Evolutionary conservation across 768 basidiomycete species (phyloP).

Genomic region (Podaxis sp.): DNA sequence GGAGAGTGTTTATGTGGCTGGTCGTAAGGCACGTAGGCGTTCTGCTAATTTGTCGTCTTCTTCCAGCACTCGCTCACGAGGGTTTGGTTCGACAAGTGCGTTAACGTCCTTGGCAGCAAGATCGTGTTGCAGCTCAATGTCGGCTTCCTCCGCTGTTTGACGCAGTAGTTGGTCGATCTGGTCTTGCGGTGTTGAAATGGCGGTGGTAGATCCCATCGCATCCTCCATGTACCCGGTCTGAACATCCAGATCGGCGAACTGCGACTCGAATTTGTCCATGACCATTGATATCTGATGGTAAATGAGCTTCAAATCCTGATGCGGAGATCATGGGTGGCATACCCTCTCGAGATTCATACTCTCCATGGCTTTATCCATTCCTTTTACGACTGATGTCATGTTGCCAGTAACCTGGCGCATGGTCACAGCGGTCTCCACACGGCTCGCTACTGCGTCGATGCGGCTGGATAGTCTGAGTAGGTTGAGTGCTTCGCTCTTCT

Average conservation of each 20-base stretch:
- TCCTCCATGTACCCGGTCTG: conserved; percentile 99
- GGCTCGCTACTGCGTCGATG: conserved; percentile 94
- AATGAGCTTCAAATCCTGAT: neutral
- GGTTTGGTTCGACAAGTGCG: conserved; percentile 55
- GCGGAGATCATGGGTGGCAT: conserved; percentile 2
- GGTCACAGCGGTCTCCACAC: conserved; percentile 97
- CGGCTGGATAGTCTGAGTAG: conserved; percentile 86
- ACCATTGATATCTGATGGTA: conserved; percentile 83
- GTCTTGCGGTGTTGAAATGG: conserved; percentile 92
- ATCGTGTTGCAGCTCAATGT: conserved; percentile 93
- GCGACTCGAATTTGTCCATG: conserved; percentile 98
- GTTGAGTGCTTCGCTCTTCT: conserved; percentile 94
- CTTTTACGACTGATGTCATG: conserved; percentile 94
- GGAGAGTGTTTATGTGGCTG: conserved; percentile 50
- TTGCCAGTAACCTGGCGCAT: conserved; percentile 96
- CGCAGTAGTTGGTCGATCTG: conserved; percentile 91
- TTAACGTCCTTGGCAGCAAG: conserved; percentile 65
- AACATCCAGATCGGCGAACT: conserved; percentile 96
- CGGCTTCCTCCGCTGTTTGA: conserved; percentile 95
- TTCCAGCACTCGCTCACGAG: conserved; percentile 56
- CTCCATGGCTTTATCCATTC: conserved; percentile 99
- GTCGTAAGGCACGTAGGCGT: conserved; percentile 83
- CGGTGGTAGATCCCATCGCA: conserved; percentile 91
- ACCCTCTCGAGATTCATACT: conserved; percentile 98
- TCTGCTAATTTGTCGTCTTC: conserved; percentile 85